Percentiles rank a stretch among this genome's conserved stretches.
Conservation (phyloP, 805 yeast genomes). For the Trichomonascus vanleenenianus region DNA sequence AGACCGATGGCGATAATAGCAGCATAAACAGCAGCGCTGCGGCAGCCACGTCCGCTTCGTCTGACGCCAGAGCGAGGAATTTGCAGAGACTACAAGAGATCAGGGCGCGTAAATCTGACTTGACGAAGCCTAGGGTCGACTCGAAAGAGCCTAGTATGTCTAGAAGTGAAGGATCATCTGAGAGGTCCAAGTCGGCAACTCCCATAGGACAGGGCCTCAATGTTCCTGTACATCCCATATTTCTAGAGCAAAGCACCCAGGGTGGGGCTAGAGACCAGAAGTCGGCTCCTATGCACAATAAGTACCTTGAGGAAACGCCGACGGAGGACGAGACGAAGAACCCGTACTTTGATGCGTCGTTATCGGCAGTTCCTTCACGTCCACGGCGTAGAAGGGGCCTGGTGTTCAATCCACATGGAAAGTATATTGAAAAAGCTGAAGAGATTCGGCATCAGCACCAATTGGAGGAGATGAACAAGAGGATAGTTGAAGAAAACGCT, state of each 20-base stretch:
- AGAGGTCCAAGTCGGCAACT: neutral
- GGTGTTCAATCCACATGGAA: conserved; percentile 55
- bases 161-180: neutral
- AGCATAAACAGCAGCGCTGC: neutral
- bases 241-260: conserved; percentile 11
- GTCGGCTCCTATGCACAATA: too few species aligned
- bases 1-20: neutral
- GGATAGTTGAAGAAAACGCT: conserved; percentile 23
- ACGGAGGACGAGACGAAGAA: conserved; percentile 15
- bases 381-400: conserved; percentile 30
- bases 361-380: too few species aligned
- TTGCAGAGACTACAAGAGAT: neutral
- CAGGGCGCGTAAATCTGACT: neutral
- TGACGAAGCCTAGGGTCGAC: neutral
- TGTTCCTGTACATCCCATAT: conserved; percentile 27
- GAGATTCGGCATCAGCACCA: conserved; percentile 37
- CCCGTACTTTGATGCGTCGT: conserved; percentile 31
- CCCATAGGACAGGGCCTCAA: conserved; percentile 17
- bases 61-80: neutral
- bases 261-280: neutral
- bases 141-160: neutral
- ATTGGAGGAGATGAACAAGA: conserved; percentile 28
- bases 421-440: conserved; percentile 47
- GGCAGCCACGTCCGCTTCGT: too few species aligned
- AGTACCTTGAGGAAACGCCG: conserved; percentile 6